phyloP scores from a whole-genome alignment of 139 green algal genomes.

The Ettlia oleoabundans region DNA sequence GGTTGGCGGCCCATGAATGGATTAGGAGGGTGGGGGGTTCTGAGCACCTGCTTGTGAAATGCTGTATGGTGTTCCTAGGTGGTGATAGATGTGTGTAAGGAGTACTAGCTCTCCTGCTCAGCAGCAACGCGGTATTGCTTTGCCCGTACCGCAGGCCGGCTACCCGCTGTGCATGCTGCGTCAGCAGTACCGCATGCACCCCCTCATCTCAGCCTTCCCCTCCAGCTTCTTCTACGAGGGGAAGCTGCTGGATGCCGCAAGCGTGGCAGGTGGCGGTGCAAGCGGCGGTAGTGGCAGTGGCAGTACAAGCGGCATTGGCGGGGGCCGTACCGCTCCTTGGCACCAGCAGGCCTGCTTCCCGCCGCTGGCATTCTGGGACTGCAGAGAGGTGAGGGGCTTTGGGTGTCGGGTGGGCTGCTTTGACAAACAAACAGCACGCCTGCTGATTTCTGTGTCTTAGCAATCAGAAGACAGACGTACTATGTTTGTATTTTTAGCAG shows the following conservation, averaged over 20 bases:
- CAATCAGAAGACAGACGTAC: too few species aligned
- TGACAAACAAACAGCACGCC: too few species aligned
- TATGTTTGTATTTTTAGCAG: too few species aligned
- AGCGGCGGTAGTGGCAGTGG: neutral
- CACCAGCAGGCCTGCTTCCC: slow-evolving; percentile 46
- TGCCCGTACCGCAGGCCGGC: slow-evolving; percentile 66
- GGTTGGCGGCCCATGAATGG: neutral
- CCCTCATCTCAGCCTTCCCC: slow-evolving; percentile 66
- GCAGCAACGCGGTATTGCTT: too few species aligned
- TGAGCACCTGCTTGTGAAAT: too few species aligned
- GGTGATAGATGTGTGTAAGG: too few species aligned
- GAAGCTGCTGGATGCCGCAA: slow-evolving; percentile 50
- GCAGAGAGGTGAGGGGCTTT: too few species aligned
- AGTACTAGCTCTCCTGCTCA: too few species aligned
- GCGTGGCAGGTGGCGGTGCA: slow-evolving; percentile 37
- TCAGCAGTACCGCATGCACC: slow-evolving; percentile 95
- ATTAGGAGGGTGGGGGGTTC: neutral
- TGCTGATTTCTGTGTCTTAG: too few species aligned
- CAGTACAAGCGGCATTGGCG: neutral
- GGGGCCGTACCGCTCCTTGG: slow-evolving; percentile 49
- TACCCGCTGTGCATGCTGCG: slow-evolving; percentile 76
- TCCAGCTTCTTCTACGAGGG: slow-evolving; percentile 70
- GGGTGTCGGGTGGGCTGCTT: too few species aligned
- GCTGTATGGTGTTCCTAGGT: too few species aligned
- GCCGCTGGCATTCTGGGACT: slow-evolving; percentile 55